phyloP scores from a whole-genome alignment of 208 protist genomes.

The Trichomonas tenax region DNA sequence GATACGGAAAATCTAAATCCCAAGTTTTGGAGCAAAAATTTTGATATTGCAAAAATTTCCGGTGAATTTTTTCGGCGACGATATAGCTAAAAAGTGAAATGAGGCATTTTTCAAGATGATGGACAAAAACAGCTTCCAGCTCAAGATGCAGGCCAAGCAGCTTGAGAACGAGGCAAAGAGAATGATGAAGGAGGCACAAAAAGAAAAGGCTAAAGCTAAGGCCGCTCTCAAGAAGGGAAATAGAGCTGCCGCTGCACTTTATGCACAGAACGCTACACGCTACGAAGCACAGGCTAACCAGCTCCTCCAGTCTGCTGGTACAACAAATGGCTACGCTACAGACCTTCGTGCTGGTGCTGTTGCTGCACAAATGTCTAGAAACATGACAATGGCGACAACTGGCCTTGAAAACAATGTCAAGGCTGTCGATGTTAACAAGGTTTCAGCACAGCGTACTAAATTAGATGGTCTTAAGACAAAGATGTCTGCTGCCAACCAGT shows the following conservation, averaged over 20 bases:
- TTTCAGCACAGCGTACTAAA: not conserved
- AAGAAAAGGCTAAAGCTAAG: not conserved
- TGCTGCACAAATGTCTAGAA: not conserved
- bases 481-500: not conserved
- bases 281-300: not conserved
- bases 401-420: not conserved
- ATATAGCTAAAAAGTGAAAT: not conserved
- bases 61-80: not conserved
- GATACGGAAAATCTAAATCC: no score
- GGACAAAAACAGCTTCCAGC: not conserved
- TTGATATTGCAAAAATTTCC: not conserved
- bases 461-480: not conserved
- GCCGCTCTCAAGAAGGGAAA: not conserved
- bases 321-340: conserved; percentile 6
- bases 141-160: not conserved
- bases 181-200: not conserved
- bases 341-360: not conserved
- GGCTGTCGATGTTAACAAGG: not conserved
- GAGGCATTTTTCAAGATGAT: not conserved
- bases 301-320: not conserved
- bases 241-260: not conserved
- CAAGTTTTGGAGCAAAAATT: no score
- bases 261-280: not conserved
- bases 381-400: not conserved
- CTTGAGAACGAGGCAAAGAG: not conserved